Evolutionary conservation across 2,329 filamentous ascomycete species (phyloP).

Genomic region (Penicillium griseofulvum): DNA sequence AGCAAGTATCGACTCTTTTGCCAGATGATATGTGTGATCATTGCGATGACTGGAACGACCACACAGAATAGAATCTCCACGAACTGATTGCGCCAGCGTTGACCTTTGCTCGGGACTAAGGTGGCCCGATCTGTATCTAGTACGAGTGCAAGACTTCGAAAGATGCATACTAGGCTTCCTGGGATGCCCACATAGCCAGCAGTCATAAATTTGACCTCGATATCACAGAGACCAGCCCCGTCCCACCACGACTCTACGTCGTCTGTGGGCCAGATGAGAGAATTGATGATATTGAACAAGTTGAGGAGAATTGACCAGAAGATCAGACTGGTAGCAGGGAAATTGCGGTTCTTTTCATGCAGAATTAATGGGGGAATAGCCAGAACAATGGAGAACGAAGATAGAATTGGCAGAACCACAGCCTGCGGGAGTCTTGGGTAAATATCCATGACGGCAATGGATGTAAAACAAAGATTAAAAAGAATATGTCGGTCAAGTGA

Average conservation of each 20-base stretch:
- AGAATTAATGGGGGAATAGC: constrained; percentile 58
- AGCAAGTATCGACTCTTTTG: constrained; percentile 60
- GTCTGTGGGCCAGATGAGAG: constrained; percentile 63
- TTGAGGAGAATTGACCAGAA: constrained; percentile 58
- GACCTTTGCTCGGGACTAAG: constrained; percentile 50
- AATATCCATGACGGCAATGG: constrained; percentile 5
- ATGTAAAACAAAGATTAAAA: neutral
- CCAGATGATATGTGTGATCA: constrained; percentile 58
- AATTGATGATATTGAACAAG: constrained; percentile 59
- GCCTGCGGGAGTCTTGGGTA: constrained; percentile 29
- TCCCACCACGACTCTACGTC: constrained; percentile 56
- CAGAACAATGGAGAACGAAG: constrained; percentile 52
- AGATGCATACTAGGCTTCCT: constrained; percentile 56
- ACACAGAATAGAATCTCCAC: constrained; percentile 59
- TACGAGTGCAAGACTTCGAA: constrained; percentile 58
- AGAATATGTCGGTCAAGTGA: neutral
- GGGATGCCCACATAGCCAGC: constrained; percentile 54
- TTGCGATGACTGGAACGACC: constrained; percentile 54
- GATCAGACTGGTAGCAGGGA: constrained; percentile 58
- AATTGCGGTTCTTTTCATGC: constrained; percentile 61
- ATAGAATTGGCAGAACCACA: constrained; percentile 49
- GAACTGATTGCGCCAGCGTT: constrained; percentile 47
- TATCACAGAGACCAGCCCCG: constrained; percentile 62
- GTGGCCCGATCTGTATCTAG: constrained; percentile 58
- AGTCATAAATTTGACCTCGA: constrained; percentile 59